Evolutionary conservation across 2,329 filamentous ascomycete species (phyloP).

Genomic region (Penicillium italicum): DNA sequence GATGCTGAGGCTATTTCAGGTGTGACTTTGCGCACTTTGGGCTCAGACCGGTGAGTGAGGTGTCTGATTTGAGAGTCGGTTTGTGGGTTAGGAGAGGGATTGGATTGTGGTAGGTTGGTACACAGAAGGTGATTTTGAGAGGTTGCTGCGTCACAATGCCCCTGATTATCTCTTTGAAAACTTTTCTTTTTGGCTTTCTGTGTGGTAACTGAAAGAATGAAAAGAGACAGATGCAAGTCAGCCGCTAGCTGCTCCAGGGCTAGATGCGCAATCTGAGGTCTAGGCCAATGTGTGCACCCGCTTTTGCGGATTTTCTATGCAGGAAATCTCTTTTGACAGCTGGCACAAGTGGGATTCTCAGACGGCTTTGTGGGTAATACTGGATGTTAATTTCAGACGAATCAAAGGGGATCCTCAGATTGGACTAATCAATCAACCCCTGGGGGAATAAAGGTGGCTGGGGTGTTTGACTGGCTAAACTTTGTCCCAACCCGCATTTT

Average conservation of each 20-base stretch:
- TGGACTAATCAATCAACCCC: not conserved
- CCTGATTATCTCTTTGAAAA: not conserved
- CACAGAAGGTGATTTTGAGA: not conserved
- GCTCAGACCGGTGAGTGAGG: not conserved
- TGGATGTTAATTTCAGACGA: not conserved
- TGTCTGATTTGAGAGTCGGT: not conserved
- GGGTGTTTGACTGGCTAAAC: constrained; percentile 4
- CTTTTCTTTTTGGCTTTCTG: constrained; percentile 8
- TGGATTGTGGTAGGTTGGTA: not conserved
- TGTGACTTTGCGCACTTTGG: not conserved
- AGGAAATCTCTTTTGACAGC: constrained; percentile 6
- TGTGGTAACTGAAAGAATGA: constrained; percentile 19
- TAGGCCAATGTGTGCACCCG: constrained; percentile 17
- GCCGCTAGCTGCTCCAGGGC: constrained; percentile 24
- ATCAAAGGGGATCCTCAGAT: constrained; percentile 1
- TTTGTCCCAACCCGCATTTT: not conserved
- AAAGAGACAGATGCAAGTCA: constrained; percentile 23
- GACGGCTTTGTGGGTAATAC: not conserved
- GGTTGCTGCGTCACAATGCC: not conserved
- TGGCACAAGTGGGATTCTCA: not conserved
- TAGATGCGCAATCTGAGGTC: constrained; percentile 16
- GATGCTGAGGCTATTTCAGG: not conserved
- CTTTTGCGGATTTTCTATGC: constrained; percentile 15
- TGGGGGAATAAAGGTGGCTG: constrained; percentile 24
- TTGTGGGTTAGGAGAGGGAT: not conserved